Evolutionary conservation across 2,329 filamentous ascomycete species (phyloP), one percentile per base, ranked within the genome.

Genomic region (Rhynchosporium secalis): DNA sequence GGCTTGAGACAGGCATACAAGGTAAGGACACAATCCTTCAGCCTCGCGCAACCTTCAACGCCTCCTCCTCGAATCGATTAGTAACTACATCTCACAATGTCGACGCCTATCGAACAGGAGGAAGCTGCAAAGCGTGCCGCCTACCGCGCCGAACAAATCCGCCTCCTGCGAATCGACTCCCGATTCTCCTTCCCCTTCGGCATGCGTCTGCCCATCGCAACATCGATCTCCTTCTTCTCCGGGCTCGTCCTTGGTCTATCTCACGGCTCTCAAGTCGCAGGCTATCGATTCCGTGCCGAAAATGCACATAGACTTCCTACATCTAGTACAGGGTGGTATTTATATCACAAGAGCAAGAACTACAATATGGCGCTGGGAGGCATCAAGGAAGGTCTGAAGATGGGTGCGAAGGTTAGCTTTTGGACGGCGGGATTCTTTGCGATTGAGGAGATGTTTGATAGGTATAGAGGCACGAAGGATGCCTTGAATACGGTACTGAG

Each of bases 331-430:
- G 94, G 92, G 20, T 99, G 95, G 95, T 99, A 94, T 74, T 84
- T 98, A n/a, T 99, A 99, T 76, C 94, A 98, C 80, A 97, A 97
- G 78, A 91, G 87, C 74, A 98, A 98, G 77, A 98, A 96, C 77
- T 98, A 99, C 78, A 86, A 92, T 71, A 84, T 89, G 57, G 87
- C 91, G 71, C 83, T 89, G 28, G 90, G 89, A 5, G 94, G 90
- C 0, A 79, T 96, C 20, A 85, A 85, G 58, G 92, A 96, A 72
- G 95, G 92, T 0, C 70, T 91, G 56, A 86, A 83, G 68, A 91
- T 95, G 82, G 92, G 89, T 1, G 74, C 78, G 38, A 86, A 84
- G 68, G 81, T 96, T 5, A 85, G 85, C 4, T 78, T 89, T 51
- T 93, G 93, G 84, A 90, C 86, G 2, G 83, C 85, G 20, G 78